Evolutionary conservation across 495 filamentous ascomycete genomes (phyloP), one percentile per base, ranked within the genome.

Genomic region (Tetracladium marchalianum): DNA sequence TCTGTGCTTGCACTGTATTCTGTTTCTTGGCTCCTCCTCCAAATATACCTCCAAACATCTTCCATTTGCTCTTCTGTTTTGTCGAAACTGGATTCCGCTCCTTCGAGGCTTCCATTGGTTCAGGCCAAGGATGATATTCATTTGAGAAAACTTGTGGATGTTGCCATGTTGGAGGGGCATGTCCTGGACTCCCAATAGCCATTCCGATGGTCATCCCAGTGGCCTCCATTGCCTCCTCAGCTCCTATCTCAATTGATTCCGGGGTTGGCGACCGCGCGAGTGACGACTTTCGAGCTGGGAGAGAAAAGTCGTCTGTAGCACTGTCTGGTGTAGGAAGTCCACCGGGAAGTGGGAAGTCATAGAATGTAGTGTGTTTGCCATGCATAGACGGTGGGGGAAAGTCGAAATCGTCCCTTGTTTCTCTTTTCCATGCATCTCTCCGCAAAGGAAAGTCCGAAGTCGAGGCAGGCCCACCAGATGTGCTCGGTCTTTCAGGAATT

Each of bases 171-270:
- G 47, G 39, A 11, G 58, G 49, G 35, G 55, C 60, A 34, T 50
- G 56, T 31, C 60, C 57, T 43, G 76, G 75, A 48, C 76, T 78
- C 37, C 77, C 75, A 35, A 80, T 60, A 11, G 75, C 77, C 73
- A 80, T 75, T 12, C 76, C 76, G 42, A 79, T 81, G 18, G 44
- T 48, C 34, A 17, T 44, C 9, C 41, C 39, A 8, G 22, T 15
- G 19, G 46, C 49, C 10, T 44, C 39, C 44, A 44, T 44, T 19
- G 34, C 52, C 16, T 41, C 41, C 53, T 62, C 34, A 56, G 58
- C n/a, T 60, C 52, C 39, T 44, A 54, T 47, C 22, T 55, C 55
- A 35, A 67, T 46, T 10, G 67, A 68, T 22, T 73, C 64, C n/a
- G 66, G 63, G 5, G 64, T 67, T 17, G 55, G 46, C 42, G 65